phyloP scores from a whole-genome alignment of 768 basidiomycete genomes.

The Russula olivacea region DNA sequence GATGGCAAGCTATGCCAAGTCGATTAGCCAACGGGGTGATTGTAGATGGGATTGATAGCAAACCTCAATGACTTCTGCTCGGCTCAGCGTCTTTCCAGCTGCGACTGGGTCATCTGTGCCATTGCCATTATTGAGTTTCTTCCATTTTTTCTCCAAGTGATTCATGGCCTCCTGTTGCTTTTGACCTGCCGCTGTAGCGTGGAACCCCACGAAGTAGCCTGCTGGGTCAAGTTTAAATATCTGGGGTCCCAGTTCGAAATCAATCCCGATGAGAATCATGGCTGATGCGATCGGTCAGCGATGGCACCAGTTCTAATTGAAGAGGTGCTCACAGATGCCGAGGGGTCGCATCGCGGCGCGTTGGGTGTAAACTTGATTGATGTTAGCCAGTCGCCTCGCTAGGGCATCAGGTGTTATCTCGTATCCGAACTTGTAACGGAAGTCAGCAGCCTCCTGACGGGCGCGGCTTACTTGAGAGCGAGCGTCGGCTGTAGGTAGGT shows the following conservation, averaged over 20 bases:
- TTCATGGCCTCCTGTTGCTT: slow-evolving; percentile 99
- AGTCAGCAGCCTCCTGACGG: slow-evolving; percentile 82
- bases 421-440: slow-evolving; percentile 95
- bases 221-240: slow-evolving; percentile 98
- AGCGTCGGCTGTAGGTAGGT: slow-evolving; percentile 66
- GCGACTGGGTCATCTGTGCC: slow-evolving; percentile 74
- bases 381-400: slow-evolving; percentile 89
- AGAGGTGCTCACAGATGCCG: slow-evolving; percentile 72
- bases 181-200: slow-evolving; percentile 91
- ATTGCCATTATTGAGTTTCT: slow-evolving; percentile 74
- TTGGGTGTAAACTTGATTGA: slow-evolving; percentile 99
- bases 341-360: slow-evolving; percentile 94
- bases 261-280: slow-evolving; percentile 93
- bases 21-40: background rate
- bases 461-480: slow-evolving; percentile 84
- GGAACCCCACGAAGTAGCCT: slow-evolving; percentile 97
- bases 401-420: slow-evolving; percentile 98
- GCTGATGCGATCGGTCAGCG: slow-evolving; percentile 41
- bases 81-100: slow-evolving; percentile 66
- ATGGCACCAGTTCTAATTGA: background rate
- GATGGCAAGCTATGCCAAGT: slow-evolving; percentile 69
- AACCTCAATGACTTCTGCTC: slow-evolving; percentile 87
- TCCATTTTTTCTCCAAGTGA: slow-evolving; percentile 98
- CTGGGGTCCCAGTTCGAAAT: slow-evolving; percentile 90
- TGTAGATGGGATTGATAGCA: slow-evolving; percentile 25